Evolutionary conservation across 2,329 filamentous ascomycete genomes (phyloP), one percentile per base, ranked within the genome.

Genomic region (Talaromyces sp.): DNA sequence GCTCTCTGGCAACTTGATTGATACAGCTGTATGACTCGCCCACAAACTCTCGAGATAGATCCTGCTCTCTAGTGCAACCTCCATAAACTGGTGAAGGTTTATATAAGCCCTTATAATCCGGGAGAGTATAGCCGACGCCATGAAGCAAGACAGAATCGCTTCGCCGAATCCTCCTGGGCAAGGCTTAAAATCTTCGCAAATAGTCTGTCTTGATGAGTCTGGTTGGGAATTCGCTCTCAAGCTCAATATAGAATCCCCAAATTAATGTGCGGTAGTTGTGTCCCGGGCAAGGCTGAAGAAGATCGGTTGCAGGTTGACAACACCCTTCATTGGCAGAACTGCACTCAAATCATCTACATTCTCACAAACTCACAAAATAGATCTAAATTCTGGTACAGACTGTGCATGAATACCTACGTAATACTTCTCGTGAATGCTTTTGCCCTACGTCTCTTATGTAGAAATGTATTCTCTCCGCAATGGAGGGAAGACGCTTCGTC

Each of bases 271-370:
- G 0, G 72, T 77, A 1, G 75, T 72, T 0, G 71, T 73, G 54
- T 76, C 73, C 18, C 78, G 63, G 0, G 75, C 77, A 35, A 76
- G 67, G 23, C 71, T 68, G 63, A 7, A 77, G 67, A n/a, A 77
- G 70, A 31, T 72, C 69, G 0, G 72, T 76, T 77, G 70, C 0
- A 80, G 59, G 46, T 66, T 63, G 11, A 72, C 31, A 21, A 66
- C 57, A 4, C 65, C 66, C 9, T 69, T 63, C 1, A 67, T 68
- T 12, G 61, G 62, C 1, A 73, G 31, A 55, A 46, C 61, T 5
- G 25, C 31, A 21, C 80, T 67, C 31, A 80, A 66, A 48, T 76
- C 73, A 44, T 75, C 67, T 8, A 70, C 61, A 42, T 68, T 74
- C 14, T 69, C 63, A 18, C 68, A 65, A 60, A 75, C 14, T 69